phyloP scores from a whole-genome alignment of 495 filamentous ascomycete genomes.

The Amniculicola lignicola region DNA sequence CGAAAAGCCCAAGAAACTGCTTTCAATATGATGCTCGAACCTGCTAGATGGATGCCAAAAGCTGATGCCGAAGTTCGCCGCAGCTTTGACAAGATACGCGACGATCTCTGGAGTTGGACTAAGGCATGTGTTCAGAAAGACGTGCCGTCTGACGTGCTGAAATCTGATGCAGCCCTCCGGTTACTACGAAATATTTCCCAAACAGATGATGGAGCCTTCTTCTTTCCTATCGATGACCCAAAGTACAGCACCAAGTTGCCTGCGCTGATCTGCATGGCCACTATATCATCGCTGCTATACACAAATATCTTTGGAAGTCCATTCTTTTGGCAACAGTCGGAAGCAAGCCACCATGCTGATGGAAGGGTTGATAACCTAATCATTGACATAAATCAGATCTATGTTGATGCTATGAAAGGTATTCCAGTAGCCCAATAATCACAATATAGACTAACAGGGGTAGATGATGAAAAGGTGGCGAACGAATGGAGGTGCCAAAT shows the following conservation, averaged over 20 bases:
- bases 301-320: neutral
- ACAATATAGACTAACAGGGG: neutral
- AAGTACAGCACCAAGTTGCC: neutral
- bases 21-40: conserved; percentile 1
- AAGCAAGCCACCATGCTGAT: neutral
- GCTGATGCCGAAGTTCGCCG: neutral
- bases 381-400: neutral
- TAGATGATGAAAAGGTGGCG: neutral
- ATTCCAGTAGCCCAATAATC: neutral
- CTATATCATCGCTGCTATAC: neutral
- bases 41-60: conserved; percentile 1
- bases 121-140: neutral
- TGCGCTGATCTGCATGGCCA: neutral
- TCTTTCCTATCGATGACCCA: neutral
- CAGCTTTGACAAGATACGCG: neutral
- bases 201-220: neutral
- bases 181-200: neutral
- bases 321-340: neutral
- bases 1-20: conserved; percentile 2
- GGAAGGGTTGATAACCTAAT: no score
- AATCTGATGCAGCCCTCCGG: neutral
- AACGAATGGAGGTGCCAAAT: conserved; percentile 6
- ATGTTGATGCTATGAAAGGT: neutral
- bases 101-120: conserved; percentile 1
- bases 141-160: neutral